A percentile compares a stretch with the other conserved stretches of the same genome.
Conservation (phyloP, 2,329 filamentous ascomycete genomes). For the Aspergillus sp. region DNA sequence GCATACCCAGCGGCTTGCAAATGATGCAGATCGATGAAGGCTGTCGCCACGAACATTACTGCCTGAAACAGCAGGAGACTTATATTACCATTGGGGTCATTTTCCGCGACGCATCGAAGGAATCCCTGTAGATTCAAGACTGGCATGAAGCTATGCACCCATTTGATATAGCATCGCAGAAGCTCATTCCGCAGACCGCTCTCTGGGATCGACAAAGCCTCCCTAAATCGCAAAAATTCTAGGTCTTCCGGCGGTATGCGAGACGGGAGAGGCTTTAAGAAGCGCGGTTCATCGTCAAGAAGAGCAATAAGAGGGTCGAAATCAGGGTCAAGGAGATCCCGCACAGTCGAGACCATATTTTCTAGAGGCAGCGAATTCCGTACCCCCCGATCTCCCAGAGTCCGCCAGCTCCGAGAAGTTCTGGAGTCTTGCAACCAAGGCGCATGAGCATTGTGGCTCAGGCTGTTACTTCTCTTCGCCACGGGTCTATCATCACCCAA, state of each 20-base stretch:
- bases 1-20: conserved; percentile 73
- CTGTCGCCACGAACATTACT: conserved; percentile 87
- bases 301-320: conserved; percentile 42
- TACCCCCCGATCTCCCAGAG: conserved; percentile 32
- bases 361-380: conserved; percentile 34
- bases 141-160: conserved; percentile 88
- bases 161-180: conserved; percentile 76
- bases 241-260: conserved; percentile 77
- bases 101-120: conserved; percentile 56
- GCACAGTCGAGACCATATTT: conserved; percentile 42
- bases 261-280: conserved; percentile 73
- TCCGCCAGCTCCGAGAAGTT: conserved; percentile 29
- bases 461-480: conserved; percentile 27
- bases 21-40: conserved; percentile 75
- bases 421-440: conserved; percentile 35
- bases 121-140: conserved; percentile 67
- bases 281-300: conserved; percentile 53
- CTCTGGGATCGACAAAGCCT: conserved; percentile 72
- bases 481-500: conserved; percentile 17
- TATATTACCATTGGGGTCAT: conserved; percentile 68
- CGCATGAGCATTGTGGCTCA: conserved; percentile 32
- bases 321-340: conserved; percentile 41
- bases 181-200: conserved; percentile 71
- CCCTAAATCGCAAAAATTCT: conserved; percentile 75
- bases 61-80: conserved; percentile 86